Evolutionary conservation across 768 basidiomycete genomes (phyloP).

Genomic region (Macrolepiota fuliginosa): DNA sequence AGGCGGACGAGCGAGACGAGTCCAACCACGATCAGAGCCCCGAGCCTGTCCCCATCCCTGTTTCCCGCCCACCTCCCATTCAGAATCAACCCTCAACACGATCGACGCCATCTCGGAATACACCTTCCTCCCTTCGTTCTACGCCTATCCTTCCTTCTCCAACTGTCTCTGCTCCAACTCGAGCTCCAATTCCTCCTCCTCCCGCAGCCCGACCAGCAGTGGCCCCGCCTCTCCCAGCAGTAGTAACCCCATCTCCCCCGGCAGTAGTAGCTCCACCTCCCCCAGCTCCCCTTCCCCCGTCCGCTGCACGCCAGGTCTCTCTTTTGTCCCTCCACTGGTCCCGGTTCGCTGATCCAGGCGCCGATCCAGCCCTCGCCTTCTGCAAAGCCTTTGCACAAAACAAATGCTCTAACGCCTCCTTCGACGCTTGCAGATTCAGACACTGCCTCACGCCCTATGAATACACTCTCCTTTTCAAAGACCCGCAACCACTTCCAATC

Average conservation of each 20-base stretch:
- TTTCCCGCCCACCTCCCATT: background rate
- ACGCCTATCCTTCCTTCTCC: too few relatives aligned
- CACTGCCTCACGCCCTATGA: constrained; percentile 38
- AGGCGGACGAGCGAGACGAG: background rate
- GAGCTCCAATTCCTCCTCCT: background rate
- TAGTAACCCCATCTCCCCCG: background rate
- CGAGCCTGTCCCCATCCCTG: background rate
- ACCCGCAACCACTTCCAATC: constrained; percentile 29
- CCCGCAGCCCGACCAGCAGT: background rate
- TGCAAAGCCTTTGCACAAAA: constrained; percentile 41
- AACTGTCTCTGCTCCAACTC: background rate
- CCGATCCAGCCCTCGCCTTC: constrained; percentile 29
- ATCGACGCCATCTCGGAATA: background rate
- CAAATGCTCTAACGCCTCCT: constrained; percentile 26
- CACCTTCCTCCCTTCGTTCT: background rate
- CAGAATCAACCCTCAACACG: background rate
- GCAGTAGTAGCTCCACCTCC: too few relatives aligned
- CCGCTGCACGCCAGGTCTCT: constrained; percentile 5
- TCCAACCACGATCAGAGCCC: background rate
- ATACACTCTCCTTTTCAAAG: constrained; percentile 37
- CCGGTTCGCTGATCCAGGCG: constrained; percentile 39
- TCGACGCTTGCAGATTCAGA: constrained; percentile 31
- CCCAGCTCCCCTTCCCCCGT: background rate
- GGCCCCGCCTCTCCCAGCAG: background rate
- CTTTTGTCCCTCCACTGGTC: constrained; percentile 31